A percentile compares a stretch with the other conserved stretches of the same genome.
phyloP scores from a whole-genome alignment of 352 stramenopile species.

The Aphanomyces cochlioides region DNA sequence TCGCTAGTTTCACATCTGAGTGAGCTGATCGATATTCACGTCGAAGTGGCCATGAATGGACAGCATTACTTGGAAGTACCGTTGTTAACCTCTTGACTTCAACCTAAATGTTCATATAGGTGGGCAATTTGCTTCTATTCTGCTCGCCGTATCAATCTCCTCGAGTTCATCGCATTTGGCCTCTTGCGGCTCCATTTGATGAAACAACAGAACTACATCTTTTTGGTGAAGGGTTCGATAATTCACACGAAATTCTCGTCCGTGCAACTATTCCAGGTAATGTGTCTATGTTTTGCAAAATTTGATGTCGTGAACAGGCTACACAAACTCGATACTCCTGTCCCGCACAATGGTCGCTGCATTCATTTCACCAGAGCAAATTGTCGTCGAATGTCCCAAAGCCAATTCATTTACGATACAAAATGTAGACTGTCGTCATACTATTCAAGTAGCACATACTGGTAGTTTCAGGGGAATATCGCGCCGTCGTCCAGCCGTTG shows the following conservation, averaged over 20 bases:
- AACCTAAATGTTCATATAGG: slow-evolving; percentile 3
- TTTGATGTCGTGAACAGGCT: background rate
- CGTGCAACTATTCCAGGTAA: slow-evolving; percentile 21
- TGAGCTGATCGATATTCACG: slow-evolving; percentile 2
- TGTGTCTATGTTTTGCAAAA: background rate
- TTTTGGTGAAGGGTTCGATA: slow-evolving; percentile 21
- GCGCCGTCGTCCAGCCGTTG: slow-evolving; percentile 8
- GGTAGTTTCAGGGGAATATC: too few species aligned
- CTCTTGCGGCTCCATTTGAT: slow-evolving; percentile 18
- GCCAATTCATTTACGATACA: background rate
- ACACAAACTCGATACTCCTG: slow-evolving; percentile 3
- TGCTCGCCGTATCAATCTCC: slow-evolving; percentile 14
- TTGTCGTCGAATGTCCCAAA: slow-evolving; percentile 8
- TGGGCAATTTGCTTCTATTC: slow-evolving; percentile 5
- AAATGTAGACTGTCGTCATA: too few species aligned
- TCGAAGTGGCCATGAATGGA: slow-evolving; percentile 26
- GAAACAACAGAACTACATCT: slow-evolving; percentile 21
- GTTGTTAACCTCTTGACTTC: background rate
- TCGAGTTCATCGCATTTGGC: slow-evolving; percentile 26
- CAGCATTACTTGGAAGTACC: slow-evolving; percentile 25
- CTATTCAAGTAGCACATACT: too few species aligned
- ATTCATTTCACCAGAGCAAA: slow-evolving; percentile 26
- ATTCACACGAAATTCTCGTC: background rate
- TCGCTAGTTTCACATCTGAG: background rate
- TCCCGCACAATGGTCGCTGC: background rate